Percentiles rank a stretch among this genome's conserved stretches.
Conservation (phyloP, 2,329 filamentous ascomycete genomes). For the Diaporthe ilicicola region DNA sequence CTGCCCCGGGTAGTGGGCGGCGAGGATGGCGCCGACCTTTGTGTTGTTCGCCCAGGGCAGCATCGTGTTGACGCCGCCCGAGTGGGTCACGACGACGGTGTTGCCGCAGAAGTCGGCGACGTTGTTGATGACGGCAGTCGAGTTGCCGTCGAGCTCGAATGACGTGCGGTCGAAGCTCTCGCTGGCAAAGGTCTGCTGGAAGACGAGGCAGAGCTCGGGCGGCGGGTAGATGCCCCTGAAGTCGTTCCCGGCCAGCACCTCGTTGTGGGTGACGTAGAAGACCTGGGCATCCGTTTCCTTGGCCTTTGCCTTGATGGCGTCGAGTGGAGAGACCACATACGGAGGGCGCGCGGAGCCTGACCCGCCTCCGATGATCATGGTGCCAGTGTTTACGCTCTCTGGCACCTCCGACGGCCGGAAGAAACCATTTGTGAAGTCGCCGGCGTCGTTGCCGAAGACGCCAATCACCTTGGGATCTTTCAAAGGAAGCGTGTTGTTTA, state of each 20-base stretch:
- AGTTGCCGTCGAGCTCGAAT: conserved; percentile 65
- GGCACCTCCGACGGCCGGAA: background rate
- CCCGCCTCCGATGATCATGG: conserved; percentile 57
- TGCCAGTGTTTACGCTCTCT: background rate
- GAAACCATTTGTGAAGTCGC: conserved; percentile 52
- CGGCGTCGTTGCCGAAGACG: conserved; percentile 64
- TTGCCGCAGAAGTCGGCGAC: conserved; percentile 55
- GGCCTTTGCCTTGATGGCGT: conserved; percentile 43
- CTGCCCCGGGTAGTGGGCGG: conserved; percentile 67
- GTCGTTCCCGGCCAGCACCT: conserved; percentile 42
- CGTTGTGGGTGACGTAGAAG: conserved; percentile 31
- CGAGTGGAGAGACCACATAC: conserved; percentile 62
- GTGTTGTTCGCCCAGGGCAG: conserved; percentile 63
- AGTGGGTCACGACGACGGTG: conserved; percentile 64
- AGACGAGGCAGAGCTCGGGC: conserved; percentile 66
- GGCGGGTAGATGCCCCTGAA: conserved; percentile 57
- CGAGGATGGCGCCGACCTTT: conserved; percentile 69
- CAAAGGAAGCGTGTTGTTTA: conserved; percentile 57
- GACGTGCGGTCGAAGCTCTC: conserved; percentile 64
- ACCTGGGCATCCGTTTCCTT: background rate
- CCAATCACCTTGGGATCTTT: conserved; percentile 53
- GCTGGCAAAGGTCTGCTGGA: conserved; percentile 64
- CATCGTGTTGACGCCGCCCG: conserved; percentile 65
- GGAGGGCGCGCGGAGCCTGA: conserved; percentile 66
- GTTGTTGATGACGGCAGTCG: conserved; percentile 65